phyloP scores from a whole-genome alignment of 2,329 filamentous ascomycete genomes.

The Penicillium psychrosexuale region DNA sequence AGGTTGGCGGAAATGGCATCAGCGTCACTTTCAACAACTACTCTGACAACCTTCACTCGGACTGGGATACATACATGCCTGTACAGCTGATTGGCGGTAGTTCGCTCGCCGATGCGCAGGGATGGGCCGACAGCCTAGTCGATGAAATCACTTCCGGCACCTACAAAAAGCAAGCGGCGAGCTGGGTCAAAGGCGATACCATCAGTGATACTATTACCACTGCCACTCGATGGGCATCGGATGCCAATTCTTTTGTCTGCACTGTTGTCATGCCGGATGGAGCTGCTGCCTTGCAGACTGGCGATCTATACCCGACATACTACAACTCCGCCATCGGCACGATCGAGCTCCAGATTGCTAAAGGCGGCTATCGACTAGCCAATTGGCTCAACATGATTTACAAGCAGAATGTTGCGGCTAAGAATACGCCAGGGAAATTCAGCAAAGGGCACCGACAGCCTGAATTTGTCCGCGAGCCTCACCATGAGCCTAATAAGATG shows the following conservation, averaged over 20 bases:
- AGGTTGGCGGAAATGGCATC: slow-evolving; percentile 66
- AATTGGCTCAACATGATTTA: slow-evolving; percentile 42
- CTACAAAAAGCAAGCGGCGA: slow-evolving; percentile 49
- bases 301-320: slow-evolving; percentile 62
- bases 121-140: slow-evolving; percentile 24
- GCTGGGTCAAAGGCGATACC: slow-evolving; percentile 59
- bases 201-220: slow-evolving; percentile 55
- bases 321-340: slow-evolving; percentile 50
- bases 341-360: slow-evolving; percentile 64
- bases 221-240: slow-evolving; percentile 62
- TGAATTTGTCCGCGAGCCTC: slow-evolving; percentile 9
- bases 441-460: neutral
- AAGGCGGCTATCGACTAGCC: slow-evolving; percentile 66
- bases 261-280: slow-evolving; percentile 63
- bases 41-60: slow-evolving; percentile 64
- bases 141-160: slow-evolving; percentile 27
- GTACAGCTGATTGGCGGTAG: slow-evolving; percentile 60
- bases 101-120: slow-evolving; percentile 36
- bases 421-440: slow-evolving; percentile 7
- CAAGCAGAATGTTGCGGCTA: slow-evolving; percentile 13
- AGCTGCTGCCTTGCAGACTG: slow-evolving; percentile 53
- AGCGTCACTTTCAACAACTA: slow-evolving; percentile 58
- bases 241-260: slow-evolving; percentile 66
- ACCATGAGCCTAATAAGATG: slow-evolving; percentile 9
- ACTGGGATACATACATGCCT: slow-evolving; percentile 70